Conservation (phyloP, 2,329 filamentous ascomycete species). For the Trichoderma sp. region DNA sequence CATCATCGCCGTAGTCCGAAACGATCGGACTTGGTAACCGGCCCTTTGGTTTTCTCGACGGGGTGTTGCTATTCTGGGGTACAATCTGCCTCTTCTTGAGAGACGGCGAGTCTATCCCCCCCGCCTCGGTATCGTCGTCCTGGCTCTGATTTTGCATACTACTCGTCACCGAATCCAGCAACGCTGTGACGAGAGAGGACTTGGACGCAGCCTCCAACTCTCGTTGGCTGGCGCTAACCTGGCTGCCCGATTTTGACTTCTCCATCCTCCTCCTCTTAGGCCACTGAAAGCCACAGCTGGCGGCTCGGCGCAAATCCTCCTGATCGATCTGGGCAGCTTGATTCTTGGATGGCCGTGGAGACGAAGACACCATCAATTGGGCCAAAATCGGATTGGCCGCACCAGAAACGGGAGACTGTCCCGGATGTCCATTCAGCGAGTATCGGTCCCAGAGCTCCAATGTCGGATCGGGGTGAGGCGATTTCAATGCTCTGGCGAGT, state of each 20-base stretch:
- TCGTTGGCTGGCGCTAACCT: slow-evolving; percentile 38
- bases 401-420: slow-evolving; percentile 46
- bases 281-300: slow-evolving; percentile 71
- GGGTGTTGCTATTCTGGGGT: slow-evolving; percentile 31
- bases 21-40: slow-evolving; percentile 25
- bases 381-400: slow-evolving; percentile 60
- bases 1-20: slow-evolving; percentile 59
- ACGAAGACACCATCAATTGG: slow-evolving; percentile 70
- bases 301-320: slow-evolving; percentile 58
- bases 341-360: slow-evolving; percentile 60
- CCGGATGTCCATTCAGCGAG: slow-evolving; percentile 51
- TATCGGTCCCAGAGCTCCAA: slow-evolving; percentile 78
- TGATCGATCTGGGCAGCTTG: slow-evolving; percentile 46
- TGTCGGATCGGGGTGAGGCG: slow-evolving; percentile 71
- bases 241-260: slow-evolving; percentile 44
- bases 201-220: slow-evolving; percentile 56
- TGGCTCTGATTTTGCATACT: slow-evolving; percentile 51
- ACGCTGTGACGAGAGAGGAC: slow-evolving; percentile 58
- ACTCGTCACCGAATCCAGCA: slow-evolving; percentile 66
- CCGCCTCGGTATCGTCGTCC: slow-evolving; percentile 33
- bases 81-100: slow-evolving; percentile 43
- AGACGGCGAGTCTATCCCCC: slow-evolving; percentile 45
- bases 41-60: slow-evolving; percentile 20
- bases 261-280: slow-evolving; percentile 68
- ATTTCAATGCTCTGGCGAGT: slow-evolving; percentile 61